phyloP scores from a whole-genome alignment of 2,329 filamentous ascomycete species.

The Microcyclosporella mali region DNA sequence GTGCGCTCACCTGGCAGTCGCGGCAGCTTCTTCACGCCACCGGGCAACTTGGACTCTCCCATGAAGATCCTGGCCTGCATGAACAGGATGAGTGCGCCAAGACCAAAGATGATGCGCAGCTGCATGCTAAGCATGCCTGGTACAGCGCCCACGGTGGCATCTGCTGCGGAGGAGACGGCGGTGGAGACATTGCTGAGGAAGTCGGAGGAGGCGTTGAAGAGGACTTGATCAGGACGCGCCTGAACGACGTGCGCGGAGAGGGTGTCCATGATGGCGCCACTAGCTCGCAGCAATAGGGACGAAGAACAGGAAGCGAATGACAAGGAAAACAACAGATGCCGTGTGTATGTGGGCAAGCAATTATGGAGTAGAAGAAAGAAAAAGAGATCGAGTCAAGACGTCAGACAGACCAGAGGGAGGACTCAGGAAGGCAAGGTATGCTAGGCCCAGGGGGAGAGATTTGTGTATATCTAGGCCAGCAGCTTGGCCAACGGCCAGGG shows the following conservation, averaged over 20 bases:
- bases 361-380: background rate
- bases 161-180: background rate
- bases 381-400: background rate
- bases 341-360: background rate
- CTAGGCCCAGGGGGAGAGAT: background rate
- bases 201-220: background rate
- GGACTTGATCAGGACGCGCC: background rate
- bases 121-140: background rate
- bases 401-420: background rate
- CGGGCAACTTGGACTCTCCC: conserved; percentile 16
- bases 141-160: background rate
- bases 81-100: conserved; percentile 5
- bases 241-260: background rate
- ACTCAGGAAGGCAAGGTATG: background rate
- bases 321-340: too few species aligned
- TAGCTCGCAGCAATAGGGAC: background rate
- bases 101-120: conserved; percentile 3
- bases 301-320: background rate
- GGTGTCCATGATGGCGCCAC: background rate
- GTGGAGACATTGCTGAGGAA: background rate
- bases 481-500: too few species aligned
- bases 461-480: too few species aligned
- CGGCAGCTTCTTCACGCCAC: conserved; percentile 24
- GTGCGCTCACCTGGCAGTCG: conserved; percentile 22
- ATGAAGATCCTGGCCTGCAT: conserved; percentile 12